phyloP scores from a whole-genome alignment of 1,139 yeast genomes.

The Yamadazyma mexicana region DNA sequence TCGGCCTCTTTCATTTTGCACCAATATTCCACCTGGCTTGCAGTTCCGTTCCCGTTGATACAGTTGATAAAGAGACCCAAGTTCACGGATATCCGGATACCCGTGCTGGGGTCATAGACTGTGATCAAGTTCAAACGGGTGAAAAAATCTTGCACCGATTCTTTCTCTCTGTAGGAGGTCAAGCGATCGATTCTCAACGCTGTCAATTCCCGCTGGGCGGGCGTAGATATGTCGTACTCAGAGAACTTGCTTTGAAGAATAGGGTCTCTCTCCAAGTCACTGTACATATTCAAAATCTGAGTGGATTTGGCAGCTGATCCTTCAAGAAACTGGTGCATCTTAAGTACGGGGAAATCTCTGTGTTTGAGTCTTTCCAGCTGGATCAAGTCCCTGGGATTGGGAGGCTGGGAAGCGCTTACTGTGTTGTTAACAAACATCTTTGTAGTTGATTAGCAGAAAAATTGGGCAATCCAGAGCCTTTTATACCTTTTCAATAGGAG shows the following conservation, averaged over 20 bases:
- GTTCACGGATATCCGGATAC: slow-evolving; percentile 56
- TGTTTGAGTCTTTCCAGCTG: slow-evolving; percentile 30
- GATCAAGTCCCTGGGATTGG: slow-evolving; percentile 36
- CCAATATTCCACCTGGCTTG: slow-evolving; percentile 43
- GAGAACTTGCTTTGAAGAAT: slow-evolving; percentile 33
- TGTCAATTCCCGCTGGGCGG: slow-evolving; percentile 37
- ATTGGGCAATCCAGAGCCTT: neutral
- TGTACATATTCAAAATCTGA: slow-evolving; percentile 28
- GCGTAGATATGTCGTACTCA: slow-evolving; percentile 39
- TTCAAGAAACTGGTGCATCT: slow-evolving; percentile 44
- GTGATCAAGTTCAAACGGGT: slow-evolving; percentile 54
- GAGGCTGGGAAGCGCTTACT: slow-evolving; percentile 18
- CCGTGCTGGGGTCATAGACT: slow-evolving; percentile 61
- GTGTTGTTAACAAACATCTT: slow-evolving; percentile 7
- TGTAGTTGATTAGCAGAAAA: too few relatives aligned
- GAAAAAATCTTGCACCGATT: slow-evolving; percentile 35
- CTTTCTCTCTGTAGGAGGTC: slow-evolving; percentile 39
- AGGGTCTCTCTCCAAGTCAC: slow-evolving; percentile 48
- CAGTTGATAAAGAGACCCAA: slow-evolving; percentile 70
- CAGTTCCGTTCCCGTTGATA: slow-evolving; percentile 71
- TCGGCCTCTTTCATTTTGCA: slow-evolving; percentile 37
- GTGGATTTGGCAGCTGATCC: slow-evolving; percentile 34
- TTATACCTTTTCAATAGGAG: neutral
- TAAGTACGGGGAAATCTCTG: slow-evolving; percentile 26
- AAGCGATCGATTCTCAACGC: slow-evolving; percentile 38